Evolutionary conservation across 1,284 basidiomycete genomes (phyloP).

Genomic region (Malassezia yamatoensis): DNA sequence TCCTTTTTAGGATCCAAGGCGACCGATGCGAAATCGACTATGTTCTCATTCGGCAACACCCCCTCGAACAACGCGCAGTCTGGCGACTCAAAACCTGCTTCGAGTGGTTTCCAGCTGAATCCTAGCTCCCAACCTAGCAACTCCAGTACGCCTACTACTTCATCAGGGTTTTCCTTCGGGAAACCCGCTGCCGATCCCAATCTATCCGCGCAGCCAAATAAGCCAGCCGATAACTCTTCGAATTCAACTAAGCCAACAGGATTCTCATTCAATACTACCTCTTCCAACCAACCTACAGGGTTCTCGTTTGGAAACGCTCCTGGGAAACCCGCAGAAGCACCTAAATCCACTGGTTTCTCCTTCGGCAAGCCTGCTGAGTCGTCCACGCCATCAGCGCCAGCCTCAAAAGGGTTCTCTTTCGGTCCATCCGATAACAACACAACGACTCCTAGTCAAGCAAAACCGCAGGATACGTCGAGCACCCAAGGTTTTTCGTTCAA

Average conservation of each 20-base stretch:
- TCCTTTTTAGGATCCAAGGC: conserved; percentile 16
- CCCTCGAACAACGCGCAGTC: neutral
- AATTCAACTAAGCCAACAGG: too few species aligned
- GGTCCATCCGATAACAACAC: neutral
- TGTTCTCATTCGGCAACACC: conserved; percentile 1
- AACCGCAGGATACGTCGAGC: neutral
- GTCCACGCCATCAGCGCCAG: neutral
- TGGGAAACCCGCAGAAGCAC: conserved; percentile 9
- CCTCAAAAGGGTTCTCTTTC: conserved; percentile 10
- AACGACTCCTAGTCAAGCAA: neutral
- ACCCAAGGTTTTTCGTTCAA: conserved; percentile 24
- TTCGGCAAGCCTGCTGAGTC: conserved; percentile 1
- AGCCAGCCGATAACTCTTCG: too few species aligned
- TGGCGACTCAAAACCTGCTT: too few species aligned
- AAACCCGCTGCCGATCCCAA: neutral
- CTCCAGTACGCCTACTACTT: neutral
- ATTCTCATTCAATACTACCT: too few species aligned
- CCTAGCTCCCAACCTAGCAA: too few species aligned
- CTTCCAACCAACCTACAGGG: too few species aligned
- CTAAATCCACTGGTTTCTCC: conserved; percentile 12
- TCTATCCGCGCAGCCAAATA: too few species aligned
- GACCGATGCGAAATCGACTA: neutral
- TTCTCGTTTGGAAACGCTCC: too few species aligned
- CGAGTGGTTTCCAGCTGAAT: too few species aligned
- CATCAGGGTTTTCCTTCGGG: conserved; percentile 26